These are phyloP conservation scores for Penicillium maclennaniae DNA, from an alignment of 495 filamentous ascomycete genomes.

Conservation along the genomic window DNA sequence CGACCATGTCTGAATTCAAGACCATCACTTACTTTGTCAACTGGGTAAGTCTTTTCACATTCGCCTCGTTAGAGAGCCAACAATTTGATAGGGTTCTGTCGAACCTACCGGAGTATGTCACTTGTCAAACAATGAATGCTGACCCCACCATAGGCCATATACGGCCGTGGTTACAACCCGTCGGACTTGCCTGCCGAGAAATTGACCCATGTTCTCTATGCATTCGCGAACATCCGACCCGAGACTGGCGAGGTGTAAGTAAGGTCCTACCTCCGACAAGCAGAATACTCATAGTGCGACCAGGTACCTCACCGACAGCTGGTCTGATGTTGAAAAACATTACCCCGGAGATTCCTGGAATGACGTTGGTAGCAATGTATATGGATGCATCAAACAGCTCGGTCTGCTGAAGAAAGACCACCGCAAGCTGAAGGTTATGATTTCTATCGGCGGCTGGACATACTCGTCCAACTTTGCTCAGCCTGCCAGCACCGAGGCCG, in stretches of 20 bases:
- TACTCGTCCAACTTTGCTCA: constrained; percentile 82
- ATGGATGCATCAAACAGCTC: constrained; percentile 82
- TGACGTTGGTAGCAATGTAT: constrained; percentile 43
- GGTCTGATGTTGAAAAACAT: constrained; percentile 87
- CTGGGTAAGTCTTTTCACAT: constrained; percentile 39
- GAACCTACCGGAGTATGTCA: not conserved
- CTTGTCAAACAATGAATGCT: not conserved
- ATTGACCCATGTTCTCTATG: constrained; percentile 87
- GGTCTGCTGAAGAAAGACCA: constrained; percentile 85
- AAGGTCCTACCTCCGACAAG: not conserved
- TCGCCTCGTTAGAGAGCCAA: not conserved
- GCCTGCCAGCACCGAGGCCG: constrained; percentile 57
- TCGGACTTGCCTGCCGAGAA: constrained; percentile 84
- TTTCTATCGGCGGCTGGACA: constrained; percentile 96
- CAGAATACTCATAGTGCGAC: not conserved
- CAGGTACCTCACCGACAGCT: constrained; percentile 72
- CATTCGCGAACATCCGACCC: constrained; percentile 77
- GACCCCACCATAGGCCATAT: constrained; percentile 61
- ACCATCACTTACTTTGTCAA: constrained; percentile 56
- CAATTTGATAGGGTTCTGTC: not conserved
- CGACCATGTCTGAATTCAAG: constrained; percentile 36
- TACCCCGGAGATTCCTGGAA: constrained; percentile 53
- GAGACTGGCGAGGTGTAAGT: constrained; percentile 74
- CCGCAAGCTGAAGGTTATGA: constrained; percentile 82
- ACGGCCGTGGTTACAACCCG: constrained; percentile 76